phyloP scores from a whole-genome alignment of 2,329 filamentous ascomycete species.

The Teratosphaeria epicoccoides region DNA sequence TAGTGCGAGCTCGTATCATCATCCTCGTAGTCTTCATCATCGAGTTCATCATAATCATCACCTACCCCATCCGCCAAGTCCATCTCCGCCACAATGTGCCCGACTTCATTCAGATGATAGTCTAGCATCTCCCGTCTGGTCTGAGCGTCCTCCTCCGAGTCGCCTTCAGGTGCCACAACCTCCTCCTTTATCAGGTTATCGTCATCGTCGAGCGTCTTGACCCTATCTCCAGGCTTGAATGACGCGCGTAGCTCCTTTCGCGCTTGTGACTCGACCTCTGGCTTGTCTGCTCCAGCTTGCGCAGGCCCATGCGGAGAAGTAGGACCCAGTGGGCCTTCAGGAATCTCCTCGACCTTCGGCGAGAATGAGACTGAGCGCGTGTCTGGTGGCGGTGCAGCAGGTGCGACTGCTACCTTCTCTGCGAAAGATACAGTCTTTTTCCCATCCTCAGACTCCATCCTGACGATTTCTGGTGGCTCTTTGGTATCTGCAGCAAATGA shows the following conservation, averaged over 20 bases:
- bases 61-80: conserved; percentile 59
- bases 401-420: conserved; percentile 26
- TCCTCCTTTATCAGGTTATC: conserved; percentile 30
- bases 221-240: conserved; percentile 29
- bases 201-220: conserved; percentile 35
- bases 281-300: background rate
- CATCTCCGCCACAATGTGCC: conserved; percentile 83
- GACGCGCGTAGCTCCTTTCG: conserved; percentile 19
- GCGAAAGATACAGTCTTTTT: conserved; percentile 26
- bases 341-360: conserved; percentile 23
- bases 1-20: conserved; percentile 29
- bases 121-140: conserved; percentile 80
- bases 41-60: conserved; percentile 34
- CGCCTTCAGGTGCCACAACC: conserved; percentile 58
- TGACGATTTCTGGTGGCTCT: conserved; percentile 27
- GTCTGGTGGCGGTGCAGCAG: conserved; percentile 24
- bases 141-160: conserved; percentile 68
- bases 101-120: conserved; percentile 80
- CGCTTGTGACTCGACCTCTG: conserved; percentile 7
- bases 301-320: conserved; percentile 5
- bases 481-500: conserved; percentile 55
- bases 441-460: conserved; percentile 22
- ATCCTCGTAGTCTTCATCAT: conserved; percentile 43
- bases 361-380: conserved; percentile 24
- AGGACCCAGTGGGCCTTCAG: conserved; percentile 8